A percentile compares a stretch with the other conserved stretches of the same genome.
phyloP scores from a whole-genome alignment of 257 asterid genomes.

The Capsicum rhomboideum region DNA sequence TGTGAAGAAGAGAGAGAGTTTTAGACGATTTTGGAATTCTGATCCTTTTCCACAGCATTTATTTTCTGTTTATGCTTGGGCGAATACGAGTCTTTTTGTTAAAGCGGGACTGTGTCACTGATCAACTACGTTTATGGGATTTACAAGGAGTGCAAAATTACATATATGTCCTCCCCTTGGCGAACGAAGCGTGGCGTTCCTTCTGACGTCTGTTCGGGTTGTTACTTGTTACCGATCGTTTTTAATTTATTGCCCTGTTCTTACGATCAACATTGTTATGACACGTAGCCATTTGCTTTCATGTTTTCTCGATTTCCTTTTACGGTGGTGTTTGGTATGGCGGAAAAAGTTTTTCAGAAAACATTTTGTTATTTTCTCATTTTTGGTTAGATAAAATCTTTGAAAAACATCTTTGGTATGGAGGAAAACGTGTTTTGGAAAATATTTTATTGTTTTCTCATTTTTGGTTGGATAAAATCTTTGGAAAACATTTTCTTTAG shows the following conservation, averaged over 20 bases:
- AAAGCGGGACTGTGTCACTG: neutral
- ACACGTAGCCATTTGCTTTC: neutral
- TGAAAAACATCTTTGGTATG: no score
- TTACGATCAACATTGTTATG: neutral
- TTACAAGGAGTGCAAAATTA: neutral
- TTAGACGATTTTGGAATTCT: neutral
- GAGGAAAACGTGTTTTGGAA: no score
- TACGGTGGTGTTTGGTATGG: no score
- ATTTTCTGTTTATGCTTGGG: neutral
- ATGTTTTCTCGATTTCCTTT: neutral
- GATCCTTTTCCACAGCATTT: neutral
- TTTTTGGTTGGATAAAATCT: no score
- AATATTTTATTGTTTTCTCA: no score
- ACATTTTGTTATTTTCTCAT: no score
- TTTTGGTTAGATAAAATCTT: no score
- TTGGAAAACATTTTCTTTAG: no score
- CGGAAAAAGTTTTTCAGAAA: no score
- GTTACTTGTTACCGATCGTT: neutral
- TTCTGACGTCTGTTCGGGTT: neutral
- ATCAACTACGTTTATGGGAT: neutral
- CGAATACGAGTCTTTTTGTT: neutral
- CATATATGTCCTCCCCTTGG: neutral
- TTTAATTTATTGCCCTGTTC: slow-evolving; percentile 1
- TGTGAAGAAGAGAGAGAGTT: neutral
- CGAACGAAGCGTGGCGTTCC: neutral